Evolutionary conservation across 2,329 filamentous ascomycete species (phyloP), one percentile per base, ranked within the genome.

Genomic region (Colletotrichum sp.): DNA sequence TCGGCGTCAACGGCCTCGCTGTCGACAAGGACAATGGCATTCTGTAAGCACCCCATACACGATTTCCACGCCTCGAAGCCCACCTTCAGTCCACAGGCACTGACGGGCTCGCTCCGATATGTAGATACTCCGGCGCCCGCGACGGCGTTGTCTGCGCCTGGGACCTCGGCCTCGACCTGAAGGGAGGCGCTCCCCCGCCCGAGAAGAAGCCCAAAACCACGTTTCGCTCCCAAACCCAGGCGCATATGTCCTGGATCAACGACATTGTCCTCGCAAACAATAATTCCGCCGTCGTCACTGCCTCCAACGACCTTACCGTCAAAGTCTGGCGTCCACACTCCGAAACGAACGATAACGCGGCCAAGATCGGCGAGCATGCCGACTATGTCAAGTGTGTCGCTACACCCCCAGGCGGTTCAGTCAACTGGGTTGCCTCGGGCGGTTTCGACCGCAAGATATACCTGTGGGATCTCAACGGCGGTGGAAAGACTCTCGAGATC

Each of bases 351-450:
- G 89, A 93, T 66, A 92, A 93, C 12, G 93, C 95, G 7, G 90
- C 92, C 78, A 95, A 95, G 57, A 96, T 99, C 81, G 97, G 97
- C 78, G 93, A 96, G 81, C 97, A 99, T 85, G 94, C 93, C 81
- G 97, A 99, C 88, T 99, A 99, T 83, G 96, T 98, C 82, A 99
- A 99, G 86, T 96, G 95, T 79, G 90, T 99, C 48, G 95, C 96
- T 21, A 94, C 95, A 9, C 95, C 96, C 10, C 82, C 87, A 79
- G 81, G 83, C 59, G 86, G 89, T 57, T 89, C 92, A 55, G 91
- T 92, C 71, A 93, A 93, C 80, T 99, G 96, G 96, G 94, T 99
- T 21, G 97, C 96, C 7, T 98, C 96, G 3, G 97, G 96, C 60
- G 97, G 96, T 2, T 90, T 99, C 39, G 97, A 99, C 84, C 93